Conservation (phyloP, 148 eudicot genomes). For the Spergularia bocconei region DNA sequence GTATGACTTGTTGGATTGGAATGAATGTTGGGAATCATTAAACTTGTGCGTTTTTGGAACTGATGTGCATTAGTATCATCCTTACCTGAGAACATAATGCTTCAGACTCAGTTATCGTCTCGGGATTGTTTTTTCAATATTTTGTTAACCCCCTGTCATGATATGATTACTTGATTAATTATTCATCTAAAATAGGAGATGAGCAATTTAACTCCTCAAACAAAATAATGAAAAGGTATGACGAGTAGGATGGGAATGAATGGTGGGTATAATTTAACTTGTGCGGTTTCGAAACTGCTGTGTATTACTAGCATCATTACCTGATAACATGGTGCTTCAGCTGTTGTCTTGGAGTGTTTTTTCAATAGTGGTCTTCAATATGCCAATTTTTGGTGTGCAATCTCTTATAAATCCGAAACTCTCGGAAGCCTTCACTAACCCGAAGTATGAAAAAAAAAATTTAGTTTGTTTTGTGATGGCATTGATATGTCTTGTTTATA, state of each 20-base stretch:
- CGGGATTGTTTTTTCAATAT: neutral
- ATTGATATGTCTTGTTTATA: neutral
- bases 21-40: neutral
- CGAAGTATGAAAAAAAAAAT: neutral
- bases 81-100: neutral
- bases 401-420: neutral
- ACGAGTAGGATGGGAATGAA: neutral
- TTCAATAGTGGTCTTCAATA: neutral
- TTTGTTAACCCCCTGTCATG: too few species aligned
- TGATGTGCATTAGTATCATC: neutral
- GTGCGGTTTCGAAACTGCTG: neutral
- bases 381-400: neutral
- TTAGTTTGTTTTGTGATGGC: neutral
- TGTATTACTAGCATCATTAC: neutral
- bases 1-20: slow-evolving; percentile 22
- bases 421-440: neutral
- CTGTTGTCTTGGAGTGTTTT: neutral
- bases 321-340: neutral
- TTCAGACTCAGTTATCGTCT: neutral
- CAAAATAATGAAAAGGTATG: slow-evolving; percentile 68
- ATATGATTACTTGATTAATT: too few species aligned
- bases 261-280: neutral
- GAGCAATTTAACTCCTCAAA: slow-evolving; percentile 28
- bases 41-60: neutral
- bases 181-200: too few species aligned